Evolutionary conservation across 164 flowering plant genomes (phyloP).

Genomic region (Paratinospora sagittata): DNA sequence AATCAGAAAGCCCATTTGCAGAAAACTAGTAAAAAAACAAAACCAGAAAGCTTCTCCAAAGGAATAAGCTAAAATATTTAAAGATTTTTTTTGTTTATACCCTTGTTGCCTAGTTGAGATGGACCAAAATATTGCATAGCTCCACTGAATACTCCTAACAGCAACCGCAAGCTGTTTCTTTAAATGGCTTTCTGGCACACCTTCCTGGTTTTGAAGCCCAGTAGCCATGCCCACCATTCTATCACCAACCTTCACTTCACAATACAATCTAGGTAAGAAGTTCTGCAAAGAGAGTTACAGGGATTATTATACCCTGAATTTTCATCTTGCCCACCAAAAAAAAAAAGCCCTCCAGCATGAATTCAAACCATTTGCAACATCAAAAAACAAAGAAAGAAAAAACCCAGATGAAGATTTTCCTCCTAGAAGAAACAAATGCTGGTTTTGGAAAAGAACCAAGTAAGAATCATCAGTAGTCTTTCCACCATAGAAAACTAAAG

Average conservation of each 20-base stretch:
- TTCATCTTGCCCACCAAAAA: background rate
- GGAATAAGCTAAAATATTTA: background rate
- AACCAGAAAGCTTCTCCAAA: too few relatives aligned
- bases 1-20: background rate
- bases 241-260: conserved; percentile 6
- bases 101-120: conserved; percentile 60
- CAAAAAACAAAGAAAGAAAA: too few relatives aligned
- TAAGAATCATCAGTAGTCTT: too few relatives aligned
- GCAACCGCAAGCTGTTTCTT: conserved; percentile 69
- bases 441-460: too few relatives aligned
- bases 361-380: too few relatives aligned
- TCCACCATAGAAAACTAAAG: too few relatives aligned
- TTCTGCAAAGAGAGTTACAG: too few relatives aligned
- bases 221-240: conserved; percentile 36
- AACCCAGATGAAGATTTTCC: too few relatives aligned
- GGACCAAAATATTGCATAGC: conserved; percentile 91
- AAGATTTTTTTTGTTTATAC: conserved; percentile 25
- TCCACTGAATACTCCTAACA: conserved; percentile 80
- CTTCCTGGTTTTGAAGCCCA: conserved; percentile 31
- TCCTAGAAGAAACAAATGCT: too few relatives aligned
- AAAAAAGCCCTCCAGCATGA: background rate
- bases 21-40: background rate
- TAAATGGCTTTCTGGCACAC: conserved; percentile 25
- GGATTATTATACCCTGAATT: background rate
- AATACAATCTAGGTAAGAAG: background rate